Percentiles rank a stretch among this genome's conserved stretches.
phyloP scores from a whole-genome alignment of 2,329 filamentous ascomycete genomes.

The Elsinoe batatas region DNA sequence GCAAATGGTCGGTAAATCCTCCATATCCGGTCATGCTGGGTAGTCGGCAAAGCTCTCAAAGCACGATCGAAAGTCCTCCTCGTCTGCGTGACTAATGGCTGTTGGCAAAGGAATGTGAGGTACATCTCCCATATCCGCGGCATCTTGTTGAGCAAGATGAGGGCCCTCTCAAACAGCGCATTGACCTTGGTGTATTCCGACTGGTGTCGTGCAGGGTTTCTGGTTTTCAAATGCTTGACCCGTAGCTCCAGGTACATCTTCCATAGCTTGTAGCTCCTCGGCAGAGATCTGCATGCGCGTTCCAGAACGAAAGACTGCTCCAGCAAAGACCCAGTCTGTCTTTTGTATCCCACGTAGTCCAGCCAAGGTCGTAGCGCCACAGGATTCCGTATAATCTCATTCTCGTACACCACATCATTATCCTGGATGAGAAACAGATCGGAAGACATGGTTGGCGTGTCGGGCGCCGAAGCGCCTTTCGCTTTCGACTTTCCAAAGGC shows the following conservation, averaged over 20 bases:
- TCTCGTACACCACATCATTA: conserved; percentile 91
- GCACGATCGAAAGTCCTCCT: conserved; percentile 86
- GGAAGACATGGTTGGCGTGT: conserved; percentile 21
- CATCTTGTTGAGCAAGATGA: conserved; percentile 97
- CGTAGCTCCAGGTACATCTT: conserved; percentile 90
- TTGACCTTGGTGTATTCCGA: conserved; percentile 90
- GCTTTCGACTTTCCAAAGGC: conserved; percentile 18
- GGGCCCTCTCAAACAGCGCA: conserved; percentile 79
- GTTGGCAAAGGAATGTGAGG: conserved; percentile 76
- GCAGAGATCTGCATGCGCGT: conserved; percentile 78
- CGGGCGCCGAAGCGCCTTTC: neutral
- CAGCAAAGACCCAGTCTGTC: conserved; percentile 69
- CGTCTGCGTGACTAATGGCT: conserved; percentile 82
- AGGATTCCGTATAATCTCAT: conserved; percentile 79
- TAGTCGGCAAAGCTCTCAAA: conserved; percentile 80
- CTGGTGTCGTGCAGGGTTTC: conserved; percentile 72
- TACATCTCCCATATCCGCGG: conserved; percentile 98
- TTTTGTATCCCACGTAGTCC: conserved; percentile 84
- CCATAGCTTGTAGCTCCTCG: conserved; percentile 96
- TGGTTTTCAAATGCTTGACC: conserved; percentile 53
- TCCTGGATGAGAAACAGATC: conserved; percentile 51
- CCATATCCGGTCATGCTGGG: conserved; percentile 95
- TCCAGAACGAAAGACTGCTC: conserved; percentile 87
- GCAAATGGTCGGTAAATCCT: conserved; percentile 83
- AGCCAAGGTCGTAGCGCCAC: conserved; percentile 90